Evolutionary conservation across 23 red algal species (phyloP), one percentile per base, ranked within the genome.

Genomic region (Gracilaria caudata): DNA sequence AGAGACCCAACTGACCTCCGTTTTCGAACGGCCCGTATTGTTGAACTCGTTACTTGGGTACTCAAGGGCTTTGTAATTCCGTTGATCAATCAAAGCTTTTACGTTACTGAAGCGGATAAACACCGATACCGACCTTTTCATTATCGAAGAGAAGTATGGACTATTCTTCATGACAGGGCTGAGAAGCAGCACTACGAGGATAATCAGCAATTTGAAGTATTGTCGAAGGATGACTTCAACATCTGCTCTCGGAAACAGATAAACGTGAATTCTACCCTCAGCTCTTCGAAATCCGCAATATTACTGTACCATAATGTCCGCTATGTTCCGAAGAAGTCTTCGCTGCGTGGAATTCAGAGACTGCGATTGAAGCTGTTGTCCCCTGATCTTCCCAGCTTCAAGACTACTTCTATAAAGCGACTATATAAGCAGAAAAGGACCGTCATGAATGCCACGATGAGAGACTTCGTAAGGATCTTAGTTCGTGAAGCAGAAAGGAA

Each of bases 61-160:
- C 82, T 91, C 29, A 57, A 77, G 12, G 87, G 87, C 68, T 41
- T 91, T n/a, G 7, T 81, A 6, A 51, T 91, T 24, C 87, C 87
- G n/a, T 38, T 91, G 34, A 16, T 91, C 29, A 75, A 73, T 53
- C 87, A 91, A 54, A 81, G 34, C 23, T 91, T 91, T 58, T 91
- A 82, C 45, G 78, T 81, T 20, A 91, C 87, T 8, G 87, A 91
- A n/a, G 49, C 56, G 14, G 78, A 91, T 19, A 60, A 44, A 40
- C 46, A 71, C 32, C 57, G 64, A 43, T 80, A 91, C 32, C 60
- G 87, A 43, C 29, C 82, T 21, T 91, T 91, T 25, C 75, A 73
- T 33, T 91, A 73, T 73, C 76, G 87, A 29, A 20, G 87, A 21
- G 87, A 91, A 32, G 77, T 91, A 26, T 91, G 87, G 87, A 73